Percentiles rank a stretch among this genome's conserved stretches.
Evolutionary conservation across 1,284 basidiomycete genomes (phyloP).

Genomic region (Ustilago lituana): DNA sequence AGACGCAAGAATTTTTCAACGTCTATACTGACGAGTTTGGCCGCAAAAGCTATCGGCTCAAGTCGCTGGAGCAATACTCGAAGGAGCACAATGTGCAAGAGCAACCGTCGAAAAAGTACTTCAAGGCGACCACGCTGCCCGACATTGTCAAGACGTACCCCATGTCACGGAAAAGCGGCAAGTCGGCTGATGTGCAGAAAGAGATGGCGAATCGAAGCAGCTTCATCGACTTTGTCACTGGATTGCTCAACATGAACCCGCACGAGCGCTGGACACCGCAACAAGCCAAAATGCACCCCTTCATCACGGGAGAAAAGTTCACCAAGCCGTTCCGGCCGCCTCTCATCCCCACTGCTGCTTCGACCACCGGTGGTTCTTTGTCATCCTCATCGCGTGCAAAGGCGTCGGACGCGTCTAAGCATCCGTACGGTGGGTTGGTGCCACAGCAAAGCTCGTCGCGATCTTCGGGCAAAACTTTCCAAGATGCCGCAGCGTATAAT

Average conservation of each 20-base stretch:
- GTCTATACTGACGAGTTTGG: conserved; percentile 79
- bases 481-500: conserved; percentile 92
- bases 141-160: conserved; percentile 97
- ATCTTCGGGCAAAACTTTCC: conserved; percentile 77
- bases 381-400: conserved; percentile 17
- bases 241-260: conserved; percentile 91
- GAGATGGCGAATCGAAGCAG: conserved; percentile 92
- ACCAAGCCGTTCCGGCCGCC: conserved; percentile 67
- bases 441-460: conserved; percentile 74
- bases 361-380: conserved; percentile 9
- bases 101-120: conserved; percentile 98
- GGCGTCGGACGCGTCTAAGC: conserved; percentile 72
- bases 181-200: conserved; percentile 88
- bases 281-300: conserved; percentile 93
- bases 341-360: conserved; percentile 19
- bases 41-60: conserved; percentile 87
- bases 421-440: conserved; percentile 88
- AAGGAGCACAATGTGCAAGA: conserved; percentile 93
- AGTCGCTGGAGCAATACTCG: conserved; percentile 92
- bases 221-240: conserved; percentile 97
- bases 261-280: conserved; percentile 96
- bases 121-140: conserved; percentile 90
- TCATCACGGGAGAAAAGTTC: conserved; percentile 96
- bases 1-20: conserved; percentile 93
- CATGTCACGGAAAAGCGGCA: conserved; percentile 80